Evolutionary conservation across 768 basidiomycete species (phyloP), one percentile per base, ranked within the genome.

Genomic region (Rhizopogon rudus): DNA sequence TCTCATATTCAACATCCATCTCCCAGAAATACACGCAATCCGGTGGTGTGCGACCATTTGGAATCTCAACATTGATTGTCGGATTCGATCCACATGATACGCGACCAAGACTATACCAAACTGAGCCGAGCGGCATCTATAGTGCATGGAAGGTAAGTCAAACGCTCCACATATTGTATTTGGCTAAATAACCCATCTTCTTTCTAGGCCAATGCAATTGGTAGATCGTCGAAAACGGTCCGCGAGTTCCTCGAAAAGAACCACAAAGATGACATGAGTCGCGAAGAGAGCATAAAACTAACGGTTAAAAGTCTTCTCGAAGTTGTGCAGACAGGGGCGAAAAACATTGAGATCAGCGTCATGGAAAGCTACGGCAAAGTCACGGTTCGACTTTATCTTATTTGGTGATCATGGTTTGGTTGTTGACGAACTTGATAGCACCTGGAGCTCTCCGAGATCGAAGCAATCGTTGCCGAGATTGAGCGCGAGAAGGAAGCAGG

Each of bases 271-370:
- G 92, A 91, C 60, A 77, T 97, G 76, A 77, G 82, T 6, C 79
- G 91, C 57, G 93, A 93, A 49, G 93, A 97, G 57, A 86, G 88
- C 51, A 90, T 99, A 71, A 97, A 97, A 71, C 75, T 99, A 46
- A 93, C 97, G 0, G 83, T 99, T 59, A 98, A 98, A 77, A 90
- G 88, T 67, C 76, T 99, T 63, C 77, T 99, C 22, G 97, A 99
- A 71, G 95, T 99, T 39, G 97, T 99, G 7, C 97, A 98, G 74
- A 98, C 97, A 2, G 97, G 97, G n/a, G 97, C 97, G 5, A 98
- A 98, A 78, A 99, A 99, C 72, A 98, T 99, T 59, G 97, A 99
- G 71, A 93, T 99, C 63, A 94, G 90, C 58, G 91, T 98, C 44
- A 95, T 98, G 92, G 94, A 97, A 67, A 82, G 87, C 57, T 98